A percentile compares a stretch with the other conserved stretches of the same genome.
These are phyloP conservation scores for Jacaranda copaia DNA, from an alignment of 257 asterid genomes.

Conservation along the genomic window DNA sequence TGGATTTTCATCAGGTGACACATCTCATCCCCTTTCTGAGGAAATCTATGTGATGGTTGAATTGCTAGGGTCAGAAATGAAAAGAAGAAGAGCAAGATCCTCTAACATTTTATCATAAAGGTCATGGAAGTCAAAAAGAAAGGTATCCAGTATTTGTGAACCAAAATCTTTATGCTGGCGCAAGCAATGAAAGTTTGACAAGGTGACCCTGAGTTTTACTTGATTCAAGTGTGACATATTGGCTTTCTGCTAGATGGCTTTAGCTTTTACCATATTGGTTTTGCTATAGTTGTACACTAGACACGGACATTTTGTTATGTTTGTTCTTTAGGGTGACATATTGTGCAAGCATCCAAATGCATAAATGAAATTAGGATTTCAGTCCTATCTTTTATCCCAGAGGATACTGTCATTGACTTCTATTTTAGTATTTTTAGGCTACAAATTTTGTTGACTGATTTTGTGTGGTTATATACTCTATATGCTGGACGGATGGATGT, in stretches of 20 bases:
- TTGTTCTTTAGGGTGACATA: neutral
- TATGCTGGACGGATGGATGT: neutral
- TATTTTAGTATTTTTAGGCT: neutral
- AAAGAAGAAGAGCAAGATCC: slow-evolving; percentile 47
- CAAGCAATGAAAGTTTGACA: neutral
- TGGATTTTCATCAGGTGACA: slow-evolving; percentile 88
- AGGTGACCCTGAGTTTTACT: neutral
- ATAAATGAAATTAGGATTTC: neutral
- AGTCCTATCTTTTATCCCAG: too few species aligned
- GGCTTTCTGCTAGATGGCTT: neutral
- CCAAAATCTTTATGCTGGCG: too few species aligned
- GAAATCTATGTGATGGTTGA: slow-evolving; percentile 77
- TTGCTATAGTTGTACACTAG: neutral
- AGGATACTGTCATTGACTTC: too few species aligned
- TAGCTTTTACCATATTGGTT: neutral
- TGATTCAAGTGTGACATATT: neutral
- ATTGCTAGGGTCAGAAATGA: slow-evolving; percentile 76
- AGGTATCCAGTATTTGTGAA: neutral
- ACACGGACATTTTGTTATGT: neutral
- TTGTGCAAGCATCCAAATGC: neutral
- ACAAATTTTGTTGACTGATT: neutral
- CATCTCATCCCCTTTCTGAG: slow-evolving; percentile 64
- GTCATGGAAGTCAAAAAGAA: neutral
- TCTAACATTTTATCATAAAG: slow-evolving; percentile 27
- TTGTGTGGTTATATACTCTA: neutral